These are phyloP conservation scores for Cladosporium colombiae DNA, from an alignment of 2,329 filamentous ascomycete species.

Conservation along the genomic window DNA sequence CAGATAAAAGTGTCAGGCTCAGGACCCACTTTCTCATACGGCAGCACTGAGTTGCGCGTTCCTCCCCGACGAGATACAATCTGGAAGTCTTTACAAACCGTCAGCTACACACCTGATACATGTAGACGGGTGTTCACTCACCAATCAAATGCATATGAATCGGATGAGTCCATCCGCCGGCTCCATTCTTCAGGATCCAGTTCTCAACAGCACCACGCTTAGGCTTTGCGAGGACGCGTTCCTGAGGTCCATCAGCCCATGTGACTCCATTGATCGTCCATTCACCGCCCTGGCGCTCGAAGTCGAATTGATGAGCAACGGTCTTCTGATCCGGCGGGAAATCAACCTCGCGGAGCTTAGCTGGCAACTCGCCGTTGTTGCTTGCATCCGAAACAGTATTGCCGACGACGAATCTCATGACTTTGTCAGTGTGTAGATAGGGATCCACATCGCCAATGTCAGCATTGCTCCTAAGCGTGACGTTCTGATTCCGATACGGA, in stretches of 20 bases:
- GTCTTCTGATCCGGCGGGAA: constrained; percentile 39
- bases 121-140: constrained; percentile 51
- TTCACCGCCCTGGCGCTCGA: constrained; percentile 45
- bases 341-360: constrained; percentile 31
- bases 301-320: constrained; percentile 49
- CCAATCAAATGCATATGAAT: constrained; percentile 50
- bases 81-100: constrained; percentile 58
- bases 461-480: constrained; percentile 31
- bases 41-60: constrained; percentile 41
- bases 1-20: background rate
- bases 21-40: constrained; percentile 49
- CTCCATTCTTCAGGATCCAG: constrained; percentile 46
- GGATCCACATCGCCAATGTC: constrained; percentile 39
- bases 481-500: constrained; percentile 49
- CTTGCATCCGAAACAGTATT: constrained; percentile 40
- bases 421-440: constrained; percentile 48
- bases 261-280: constrained; percentile 56
- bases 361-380: constrained; percentile 44
- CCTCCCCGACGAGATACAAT: constrained; percentile 53
- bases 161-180: constrained; percentile 52
- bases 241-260: constrained; percentile 35
- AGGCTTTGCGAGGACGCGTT: constrained; percentile 39
- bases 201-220: constrained; percentile 38
- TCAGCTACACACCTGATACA: too few relatives aligned
- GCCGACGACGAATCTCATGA: constrained; percentile 51